Base-by-base conservation (phyloP, 495 filamentous ascomycete genomes). In the Penicillium ochrochloron region DNA sequence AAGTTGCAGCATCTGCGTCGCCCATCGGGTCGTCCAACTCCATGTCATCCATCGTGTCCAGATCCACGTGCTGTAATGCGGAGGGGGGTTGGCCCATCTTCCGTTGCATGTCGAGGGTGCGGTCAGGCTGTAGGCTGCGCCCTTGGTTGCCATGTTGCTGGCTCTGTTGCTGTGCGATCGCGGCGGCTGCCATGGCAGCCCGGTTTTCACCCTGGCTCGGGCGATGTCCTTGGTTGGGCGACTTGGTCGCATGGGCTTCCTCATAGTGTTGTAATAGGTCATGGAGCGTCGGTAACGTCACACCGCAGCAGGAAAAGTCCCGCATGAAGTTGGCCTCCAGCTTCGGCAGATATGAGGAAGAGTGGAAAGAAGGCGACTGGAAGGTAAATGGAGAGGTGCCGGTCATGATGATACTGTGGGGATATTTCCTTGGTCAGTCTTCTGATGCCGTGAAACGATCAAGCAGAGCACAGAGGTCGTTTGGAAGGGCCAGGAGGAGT, bases 201-300 rank as follows among this genome's bases (percentile, higher is more conserved):
- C 85, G 83, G 63, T 78, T 82, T 65, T 86, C 84, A 65, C 73
- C 78, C 68, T 86, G 83, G 60, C 79, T 81, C 27, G 82, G 78
- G 59, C 82, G 83, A 46, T 85, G 84, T n/a, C 82, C 79, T 59
- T 83, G 81, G 62, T 86, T 82, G 44, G 84, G 80, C 35, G 83
- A 83, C 63, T 88, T 86, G 56, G 86, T 85, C 25, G 92, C 92
- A 78, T 99, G 95, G 53, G 88, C 83, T 76, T 97, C 93, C 78
- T 99, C 95, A 75, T 97, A 99, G 75, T 99, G 95, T 69, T 96
- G 93, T 54, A 98, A 81, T 25, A 99, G 85, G 73, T 98, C 95
- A 75, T 99, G 95, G 64, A 98, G 85, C 11, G 93, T 93, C 48
- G 93, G 89, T 70, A 97, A 84, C 23, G 86, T 94, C 66, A 89